Conservation (phyloP, 305 asterid genomes). For the Ajuga reptans region DNA sequence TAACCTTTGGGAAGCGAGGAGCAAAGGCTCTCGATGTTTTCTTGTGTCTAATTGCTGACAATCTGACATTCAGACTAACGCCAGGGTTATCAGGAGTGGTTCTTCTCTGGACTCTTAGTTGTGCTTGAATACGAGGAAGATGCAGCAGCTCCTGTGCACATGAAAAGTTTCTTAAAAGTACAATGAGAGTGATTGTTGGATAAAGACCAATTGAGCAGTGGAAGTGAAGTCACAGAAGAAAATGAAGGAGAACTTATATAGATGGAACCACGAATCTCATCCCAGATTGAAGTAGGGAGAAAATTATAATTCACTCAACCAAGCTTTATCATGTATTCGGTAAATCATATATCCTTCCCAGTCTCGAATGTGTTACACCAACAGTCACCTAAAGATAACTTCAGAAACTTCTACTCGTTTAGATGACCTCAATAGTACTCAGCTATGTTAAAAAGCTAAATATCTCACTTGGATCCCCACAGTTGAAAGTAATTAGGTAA, state of each 20-base stretch:
- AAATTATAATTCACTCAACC: background rate
- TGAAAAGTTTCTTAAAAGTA: background rate
- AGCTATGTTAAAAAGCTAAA: background rate
- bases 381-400: background rate
- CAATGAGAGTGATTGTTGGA: background rate
- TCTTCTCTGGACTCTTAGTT: slow-evolving; percentile 51
- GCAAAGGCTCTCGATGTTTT: slow-evolving; percentile 61
- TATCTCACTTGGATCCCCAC: background rate
- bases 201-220: background rate
- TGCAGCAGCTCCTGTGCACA: slow-evolving; percentile 56
- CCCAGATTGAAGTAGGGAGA: background rate
- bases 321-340: background rate
- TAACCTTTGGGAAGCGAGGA: slow-evolving; percentile 88
- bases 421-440: background rate
- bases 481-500: background rate
- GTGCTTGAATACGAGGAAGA: slow-evolving; percentile 62
- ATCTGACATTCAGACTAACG: slow-evolving; percentile 45
- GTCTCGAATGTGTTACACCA: background rate
- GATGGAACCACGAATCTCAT: background rate
- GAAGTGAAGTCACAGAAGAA: background rate
- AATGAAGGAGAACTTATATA: background rate
- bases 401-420: background rate
- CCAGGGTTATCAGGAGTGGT: slow-evolving; percentile 30
- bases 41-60: slow-evolving; percentile 48
- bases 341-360: background rate